These are phyloP conservation scores for Dispira parvispora DNA, from an alignment of 192 early-diverging fungal genomes.

Conservation along the genomic window DNA sequence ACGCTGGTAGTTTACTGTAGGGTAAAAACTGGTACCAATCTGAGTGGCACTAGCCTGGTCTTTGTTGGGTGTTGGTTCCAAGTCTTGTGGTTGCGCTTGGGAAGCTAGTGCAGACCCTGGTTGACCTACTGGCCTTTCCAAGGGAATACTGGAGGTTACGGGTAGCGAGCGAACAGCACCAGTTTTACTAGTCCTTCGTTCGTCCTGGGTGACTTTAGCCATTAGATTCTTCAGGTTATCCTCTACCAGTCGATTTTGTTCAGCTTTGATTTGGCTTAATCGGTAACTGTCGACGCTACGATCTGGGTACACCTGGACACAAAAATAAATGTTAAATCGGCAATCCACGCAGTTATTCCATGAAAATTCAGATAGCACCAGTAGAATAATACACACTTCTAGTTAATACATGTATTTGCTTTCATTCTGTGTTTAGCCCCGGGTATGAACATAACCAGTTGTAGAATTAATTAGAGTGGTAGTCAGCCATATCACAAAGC, in stretches of 20 bases:
- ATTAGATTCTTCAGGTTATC: conserved; percentile 12
- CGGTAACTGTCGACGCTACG: conserved; percentile 1
- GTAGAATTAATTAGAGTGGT: no score
- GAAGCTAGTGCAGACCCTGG: neutral
- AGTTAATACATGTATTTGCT: no score
- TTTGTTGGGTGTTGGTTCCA: neutral
- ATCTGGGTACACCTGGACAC: neutral
- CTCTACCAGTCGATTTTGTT: conserved; percentile 9
- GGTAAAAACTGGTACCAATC: conserved; percentile 3
- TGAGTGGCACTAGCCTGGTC: neutral
- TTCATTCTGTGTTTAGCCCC: no score
- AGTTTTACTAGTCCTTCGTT: neutral
- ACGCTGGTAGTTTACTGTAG: conserved; percentile 10
- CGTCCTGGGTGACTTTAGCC: neutral
- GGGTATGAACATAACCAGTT: no score
- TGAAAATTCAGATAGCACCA: no score
- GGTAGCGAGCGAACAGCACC: neutral
- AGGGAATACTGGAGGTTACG: neutral
- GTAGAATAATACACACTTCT: no score
- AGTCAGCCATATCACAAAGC: neutral
- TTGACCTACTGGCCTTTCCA: neutral
- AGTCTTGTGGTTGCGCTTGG: no score
- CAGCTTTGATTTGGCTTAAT: conserved; percentile 7
- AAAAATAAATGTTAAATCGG: no score
- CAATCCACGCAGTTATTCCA: no score